Evolutionary conservation across 371 early-diverging fungal species (phyloP), one percentile per base, ranked within the genome.

Genomic region (Vairimorpha necatrix): DNA sequence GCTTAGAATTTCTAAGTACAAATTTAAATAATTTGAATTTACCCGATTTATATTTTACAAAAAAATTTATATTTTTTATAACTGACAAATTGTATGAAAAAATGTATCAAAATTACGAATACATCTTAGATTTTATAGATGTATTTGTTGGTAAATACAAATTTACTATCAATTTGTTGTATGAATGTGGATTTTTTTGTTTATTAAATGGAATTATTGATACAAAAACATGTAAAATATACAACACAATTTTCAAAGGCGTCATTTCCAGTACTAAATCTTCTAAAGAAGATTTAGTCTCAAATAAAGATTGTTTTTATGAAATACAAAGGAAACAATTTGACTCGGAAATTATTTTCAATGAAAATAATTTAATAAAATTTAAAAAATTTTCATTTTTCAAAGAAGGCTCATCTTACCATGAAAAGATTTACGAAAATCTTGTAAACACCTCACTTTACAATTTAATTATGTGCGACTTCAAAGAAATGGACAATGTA

Each of bases 251-350:
- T 28, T 80, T 80, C 72, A 48, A 26, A 0, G 38, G 54, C 36
- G 18, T 22, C 18, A 26, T 60, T 56, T 20, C n/a, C 30, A 47
- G 30, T n/a, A 22, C 38, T n/a, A 62, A 47, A 9, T 32, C 4
- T 36, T 33, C 56, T 42, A 42, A 6, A 0, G 30, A 61, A 33
- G 14, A 26, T 16, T 34, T 18, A 9, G 20, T 0, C 7, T 47
- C 28, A 26, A 38, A 63, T n/a, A 26, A 47, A 61, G 80, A 68
- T 22, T 36, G 33, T 22, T 39, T 80, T 34, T 72, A 58, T 56
- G 80, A 75, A 50, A 42, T 80, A 42, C 46, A 63, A 39, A 70
- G 80, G n/a, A 69, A 39, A 47, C 20, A 69, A 9, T 80, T 80
- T 69, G 76, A 75, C 48, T 18, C 28, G 4, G 80, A 80, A 65